Evolutionary conservation across 108 stramenopile species (phyloP), one percentile per base, ranked within the genome.

Genomic region (Cyclotella cryptica): DNA sequence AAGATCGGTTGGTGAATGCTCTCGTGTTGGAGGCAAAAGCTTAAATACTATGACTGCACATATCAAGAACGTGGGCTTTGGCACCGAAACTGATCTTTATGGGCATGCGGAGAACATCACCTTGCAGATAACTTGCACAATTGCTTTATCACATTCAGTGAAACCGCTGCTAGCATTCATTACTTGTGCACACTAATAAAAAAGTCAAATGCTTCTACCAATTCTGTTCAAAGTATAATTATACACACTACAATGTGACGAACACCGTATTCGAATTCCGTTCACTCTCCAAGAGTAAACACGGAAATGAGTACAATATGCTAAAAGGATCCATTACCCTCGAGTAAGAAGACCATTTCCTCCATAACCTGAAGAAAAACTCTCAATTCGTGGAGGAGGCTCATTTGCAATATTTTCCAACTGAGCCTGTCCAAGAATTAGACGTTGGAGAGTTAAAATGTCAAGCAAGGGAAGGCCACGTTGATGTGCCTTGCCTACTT

Each of bases 1-100:
- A 78, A 69, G 80, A 88, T 66, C 64, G 88, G 54, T 69, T 93
- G 29, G 80, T 91, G 14, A 52, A 76, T 41, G 88, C 75, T 29
- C 71, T 93, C n/a, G 55, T 21, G 8, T 57, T 57, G 55, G 55
- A 57, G 12, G 21, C 35, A 10, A 63, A 40, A 46, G 45, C 14
- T 44, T 24, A 39, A 43, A 45, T 46, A 14, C 35, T 13, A 49
- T 17, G 15, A 12, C 4, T 39, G n/a, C 30, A 15, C 10, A 63
- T 39, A 24, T 35, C 35, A 5, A 35, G 2, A 35, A 35, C 6
- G 35, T 35, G 2, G 4, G 35, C 35, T 35, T 35, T 35, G 2
- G 35, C n/a, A n/a, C n/a, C n/a, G n/a, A n/a, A n/a, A n/a, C n/a
- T n/a, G n/a, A n/a, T n/a, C n/a, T n/a, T 35, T 6, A 35, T 6